Evolutionary conservation across 768 basidiomycete species (phyloP).

Genomic region (Amanita fuliginea): DNA sequence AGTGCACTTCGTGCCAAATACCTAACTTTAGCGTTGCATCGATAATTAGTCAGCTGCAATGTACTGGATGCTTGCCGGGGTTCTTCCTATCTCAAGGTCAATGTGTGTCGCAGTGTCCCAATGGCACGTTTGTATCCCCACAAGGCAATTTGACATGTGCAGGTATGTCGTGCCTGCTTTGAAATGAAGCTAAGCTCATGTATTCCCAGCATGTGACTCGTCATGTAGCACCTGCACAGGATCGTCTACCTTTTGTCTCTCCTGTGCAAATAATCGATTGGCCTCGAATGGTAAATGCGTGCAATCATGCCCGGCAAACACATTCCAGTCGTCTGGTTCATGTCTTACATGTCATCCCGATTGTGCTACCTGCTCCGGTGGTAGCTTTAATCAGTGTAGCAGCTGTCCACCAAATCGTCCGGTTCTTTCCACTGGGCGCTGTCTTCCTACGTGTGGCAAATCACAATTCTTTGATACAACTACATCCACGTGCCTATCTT

Average conservation of each 20-base stretch:
- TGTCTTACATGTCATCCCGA: conserved; percentile 76
- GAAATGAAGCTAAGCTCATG: neutral
- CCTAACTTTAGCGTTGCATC: conserved; percentile 58
- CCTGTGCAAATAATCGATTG: conserved; percentile 56
- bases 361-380: conserved; percentile 67
- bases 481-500: conserved; percentile 48
- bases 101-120: conserved; percentile 62
- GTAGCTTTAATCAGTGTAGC: conserved; percentile 65
- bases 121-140: conserved; percentile 62
- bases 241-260: conserved; percentile 58
- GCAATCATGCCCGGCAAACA: conserved; percentile 55
- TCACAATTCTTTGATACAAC: conserved; percentile 60
- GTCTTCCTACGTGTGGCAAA: conserved; percentile 63
- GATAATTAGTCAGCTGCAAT: conserved; percentile 53
- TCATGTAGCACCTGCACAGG: conserved; percentile 64
- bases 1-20: conserved; percentile 68
- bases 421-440: conserved; percentile 65
- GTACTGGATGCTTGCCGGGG: conserved; percentile 70
- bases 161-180: conserved; percentile 19
- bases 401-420: conserved; percentile 58
- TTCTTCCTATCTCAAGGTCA: conserved; percentile 60
- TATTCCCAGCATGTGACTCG: conserved; percentile 48
- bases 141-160: conserved; percentile 66
- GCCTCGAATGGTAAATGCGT: conserved; percentile 68
- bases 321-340: conserved; percentile 51